These are phyloP conservation scores for Tulasnella sp. DNA, from an alignment of 768 basidiomycete species.

Conservation along the genomic window DNA sequence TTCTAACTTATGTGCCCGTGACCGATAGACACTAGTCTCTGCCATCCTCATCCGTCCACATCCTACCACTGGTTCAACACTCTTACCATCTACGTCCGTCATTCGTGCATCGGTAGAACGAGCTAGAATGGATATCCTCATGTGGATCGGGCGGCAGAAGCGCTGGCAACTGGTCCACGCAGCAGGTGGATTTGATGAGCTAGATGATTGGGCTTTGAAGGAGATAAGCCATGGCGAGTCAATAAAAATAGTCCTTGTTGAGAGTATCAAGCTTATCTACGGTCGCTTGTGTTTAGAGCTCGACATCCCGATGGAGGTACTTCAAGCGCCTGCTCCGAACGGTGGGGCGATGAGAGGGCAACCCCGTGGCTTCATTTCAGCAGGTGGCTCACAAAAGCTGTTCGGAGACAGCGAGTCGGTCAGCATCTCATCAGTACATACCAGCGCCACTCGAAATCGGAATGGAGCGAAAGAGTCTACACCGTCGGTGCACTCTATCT, in stretches of 20 bases:
- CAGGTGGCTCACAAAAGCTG: constrained; percentile 19
- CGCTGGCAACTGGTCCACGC: constrained; percentile 67
- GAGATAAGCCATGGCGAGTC: constrained; percentile 73
- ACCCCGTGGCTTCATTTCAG: constrained; percentile 21
- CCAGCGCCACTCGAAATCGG: constrained; percentile 24
- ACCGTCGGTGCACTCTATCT: constrained; percentile 37
- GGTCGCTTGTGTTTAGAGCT: constrained; percentile 40
- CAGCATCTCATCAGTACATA: constrained; percentile 39
- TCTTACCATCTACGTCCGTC: constrained; percentile 57
- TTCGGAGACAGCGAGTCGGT: constrained; percentile 32
- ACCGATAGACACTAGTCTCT: constrained; percentile 63
- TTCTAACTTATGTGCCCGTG: too few relatives aligned
- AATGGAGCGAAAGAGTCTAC: constrained; percentile 8
- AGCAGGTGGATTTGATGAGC: constrained; percentile 63
- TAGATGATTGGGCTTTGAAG: constrained; percentile 82
- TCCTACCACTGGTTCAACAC: constrained; percentile 42
- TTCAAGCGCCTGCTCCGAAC: constrained; percentile 38
- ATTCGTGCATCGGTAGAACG: constrained; percentile 65
- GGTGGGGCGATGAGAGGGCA: constrained; percentile 16
- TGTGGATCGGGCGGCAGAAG: constrained; percentile 51
- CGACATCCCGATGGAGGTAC: constrained; percentile 67
- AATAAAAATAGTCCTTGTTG: neutral
- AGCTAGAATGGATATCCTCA: constrained; percentile 47
- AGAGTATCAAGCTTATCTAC: constrained; percentile 4
- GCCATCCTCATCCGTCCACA: constrained; percentile 60